Percentiles rank a stretch among this genome's conserved stretches.
phyloP scores from a whole-genome alignment of 129 eudicot species.

The Arctium lappa region DNA sequence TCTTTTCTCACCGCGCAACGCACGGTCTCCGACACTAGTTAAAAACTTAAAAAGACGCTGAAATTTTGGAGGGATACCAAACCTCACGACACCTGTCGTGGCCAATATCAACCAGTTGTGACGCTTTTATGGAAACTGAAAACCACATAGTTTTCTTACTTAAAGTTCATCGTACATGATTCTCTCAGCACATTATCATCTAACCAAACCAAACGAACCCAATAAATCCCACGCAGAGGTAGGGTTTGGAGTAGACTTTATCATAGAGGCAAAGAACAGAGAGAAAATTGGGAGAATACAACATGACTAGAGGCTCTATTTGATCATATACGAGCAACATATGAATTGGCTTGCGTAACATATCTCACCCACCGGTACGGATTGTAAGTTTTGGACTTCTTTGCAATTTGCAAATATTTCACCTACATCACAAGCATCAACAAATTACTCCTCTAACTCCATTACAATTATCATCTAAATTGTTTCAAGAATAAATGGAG shows the following conservation, averaged over 20 bases:
- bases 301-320: not conserved
- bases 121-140: not conserved
- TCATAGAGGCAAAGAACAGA: not conserved
- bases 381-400: constrained; percentile 71
- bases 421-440: constrained; percentile 48
- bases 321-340: constrained; percentile 85
- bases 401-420: constrained; percentile 88
- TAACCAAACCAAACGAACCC: not conserved
- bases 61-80: no score
- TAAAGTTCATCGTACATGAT: not conserved
- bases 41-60: no score
- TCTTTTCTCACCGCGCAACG: no score
- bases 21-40: no score
- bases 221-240: not conserved
- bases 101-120: not conserved
- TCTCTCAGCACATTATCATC: not conserved
- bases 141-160: not conserved
- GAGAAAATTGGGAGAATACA: constrained; percentile 1
- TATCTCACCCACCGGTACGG: constrained; percentile 96
- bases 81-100: no score
- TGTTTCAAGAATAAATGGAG: not conserved
- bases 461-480: not conserved
- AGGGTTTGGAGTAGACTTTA: not conserved
- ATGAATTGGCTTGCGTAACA: constrained; percentile 95
- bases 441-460: not conserved